Evolutionary conservation across 1,284 basidiomycete species (phyloP).

Genomic region (Tremellales sp.): DNA sequence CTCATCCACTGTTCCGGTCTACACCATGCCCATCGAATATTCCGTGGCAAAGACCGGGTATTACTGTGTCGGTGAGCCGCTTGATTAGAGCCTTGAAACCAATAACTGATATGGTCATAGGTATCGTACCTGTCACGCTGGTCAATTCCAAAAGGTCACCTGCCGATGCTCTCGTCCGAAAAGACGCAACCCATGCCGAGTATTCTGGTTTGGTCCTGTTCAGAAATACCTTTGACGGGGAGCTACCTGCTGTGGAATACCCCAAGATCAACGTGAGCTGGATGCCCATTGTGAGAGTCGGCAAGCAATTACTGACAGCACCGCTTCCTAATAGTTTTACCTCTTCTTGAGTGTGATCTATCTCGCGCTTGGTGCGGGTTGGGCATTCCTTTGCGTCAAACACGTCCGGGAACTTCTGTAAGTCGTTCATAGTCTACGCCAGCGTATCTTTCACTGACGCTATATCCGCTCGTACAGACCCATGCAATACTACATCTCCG

Average conservation of each 20-base stretch:
- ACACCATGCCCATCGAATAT: constrained; percentile 58
- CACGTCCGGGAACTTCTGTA: constrained; percentile 73
- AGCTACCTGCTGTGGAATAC: constrained; percentile 88
- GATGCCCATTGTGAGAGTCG: constrained; percentile 1
- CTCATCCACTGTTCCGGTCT: constrained; percentile 20
- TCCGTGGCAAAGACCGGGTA: constrained; percentile 84
- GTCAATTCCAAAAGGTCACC: constrained; percentile 32
- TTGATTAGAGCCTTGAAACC: not conserved
- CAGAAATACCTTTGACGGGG: constrained; percentile 81
- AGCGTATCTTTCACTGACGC: not conserved
- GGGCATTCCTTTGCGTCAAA: constrained; percentile 81
- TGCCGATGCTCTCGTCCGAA: constrained; percentile 6
- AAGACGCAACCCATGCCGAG: constrained; percentile 61
- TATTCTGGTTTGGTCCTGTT: constrained; percentile 82
- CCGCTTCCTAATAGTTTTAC: constrained; percentile 66
- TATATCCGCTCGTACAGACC: constrained; percentile 13
- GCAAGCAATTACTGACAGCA: constrained; percentile 2
- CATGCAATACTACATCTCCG: constrained; percentile 86
- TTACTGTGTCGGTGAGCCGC: constrained; percentile 76
- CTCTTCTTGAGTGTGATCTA: constrained; percentile 77
- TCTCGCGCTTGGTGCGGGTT: constrained; percentile 61
- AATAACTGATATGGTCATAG: constrained; percentile 48
- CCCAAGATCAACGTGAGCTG: constrained; percentile 88
- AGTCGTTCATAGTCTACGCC: constrained; percentile 9
- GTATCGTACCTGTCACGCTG: constrained; percentile 78